Conservation (phyloP, 345 rosid species). For the Aquilaria yunnanensis region DNA sequence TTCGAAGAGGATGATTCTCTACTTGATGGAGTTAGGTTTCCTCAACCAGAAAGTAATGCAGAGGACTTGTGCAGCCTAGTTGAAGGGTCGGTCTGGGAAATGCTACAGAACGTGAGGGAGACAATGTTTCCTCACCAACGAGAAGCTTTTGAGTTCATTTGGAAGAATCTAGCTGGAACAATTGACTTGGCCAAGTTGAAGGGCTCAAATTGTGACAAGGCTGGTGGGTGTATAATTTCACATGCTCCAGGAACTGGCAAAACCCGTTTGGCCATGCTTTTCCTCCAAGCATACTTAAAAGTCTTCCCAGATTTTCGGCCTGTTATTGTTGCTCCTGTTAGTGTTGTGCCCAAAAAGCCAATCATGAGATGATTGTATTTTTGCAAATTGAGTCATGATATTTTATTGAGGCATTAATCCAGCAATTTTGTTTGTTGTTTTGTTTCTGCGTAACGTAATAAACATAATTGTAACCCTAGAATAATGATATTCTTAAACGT, state of each 20-base stretch:
- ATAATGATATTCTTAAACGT: too few species aligned
- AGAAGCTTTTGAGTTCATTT: constrained; percentile 76
- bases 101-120: constrained; percentile 43
- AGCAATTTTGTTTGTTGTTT: too few species aligned
- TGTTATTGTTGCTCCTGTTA: constrained; percentile 59
- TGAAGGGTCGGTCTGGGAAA: constrained; percentile 65
- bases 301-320: constrained; percentile 51
- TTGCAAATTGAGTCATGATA: too few species aligned
- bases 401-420: too few species aligned
- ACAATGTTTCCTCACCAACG: constrained; percentile 61
- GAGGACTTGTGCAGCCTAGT: not conserved
- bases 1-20: constrained; percentile 6
- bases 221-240: constrained; percentile 70
- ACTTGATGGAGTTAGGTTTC: constrained; percentile 16
- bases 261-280: constrained; percentile 67
- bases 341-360: too few species aligned
- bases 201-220: constrained; percentile 12
- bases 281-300: constrained; percentile 52
- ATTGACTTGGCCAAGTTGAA: constrained; percentile 40
- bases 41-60: not conserved
- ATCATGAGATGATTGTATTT: too few species aligned
- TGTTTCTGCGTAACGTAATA: too few species aligned
- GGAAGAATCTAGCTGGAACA: constrained; percentile 74
- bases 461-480: too few species aligned
- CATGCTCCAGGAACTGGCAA: constrained; percentile 91